Evolutionary conservation across 176 grass and related monocot genomes (phyloP).

Genomic region (Eleusine indica): DNA sequence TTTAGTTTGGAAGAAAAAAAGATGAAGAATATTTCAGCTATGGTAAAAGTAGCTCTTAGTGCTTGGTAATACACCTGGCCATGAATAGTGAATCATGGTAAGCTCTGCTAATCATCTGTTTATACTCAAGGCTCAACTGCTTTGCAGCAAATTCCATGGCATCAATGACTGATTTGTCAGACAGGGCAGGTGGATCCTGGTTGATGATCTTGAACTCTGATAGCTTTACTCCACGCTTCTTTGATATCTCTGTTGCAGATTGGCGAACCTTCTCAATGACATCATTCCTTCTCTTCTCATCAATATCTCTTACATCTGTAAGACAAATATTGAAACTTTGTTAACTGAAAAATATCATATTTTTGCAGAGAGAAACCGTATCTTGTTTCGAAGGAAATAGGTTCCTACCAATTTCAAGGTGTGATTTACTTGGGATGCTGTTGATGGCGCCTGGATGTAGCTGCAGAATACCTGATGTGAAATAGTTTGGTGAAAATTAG

Average conservation of each 20-base stretch:
- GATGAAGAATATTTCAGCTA: neutral
- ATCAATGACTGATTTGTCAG: constrained; percentile 68
- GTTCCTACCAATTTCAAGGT: constrained; percentile 87
- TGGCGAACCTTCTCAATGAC: constrained; percentile 75
- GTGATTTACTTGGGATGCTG: constrained; percentile 98
- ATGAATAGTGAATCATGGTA: constrained; percentile 99
- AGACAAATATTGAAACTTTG: constrained; percentile 28
- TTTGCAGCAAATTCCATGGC: constrained; percentile 68
- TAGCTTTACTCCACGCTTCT: constrained; percentile 60
- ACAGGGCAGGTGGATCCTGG: constrained; percentile 84
- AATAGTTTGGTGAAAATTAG: constrained; percentile 35
- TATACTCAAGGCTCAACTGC: constrained; percentile 69
- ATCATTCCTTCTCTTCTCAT: constrained; percentile 81
- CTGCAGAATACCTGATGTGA: constrained; percentile 79
- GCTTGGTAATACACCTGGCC: constrained; percentile 62
- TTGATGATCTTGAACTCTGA: constrained; percentile 90
- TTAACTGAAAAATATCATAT: neutral
- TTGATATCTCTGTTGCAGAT: constrained; percentile 71
- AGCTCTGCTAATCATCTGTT: constrained; percentile 94
- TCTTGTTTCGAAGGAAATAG: constrained; percentile 20
- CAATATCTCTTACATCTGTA: constrained; percentile 81
- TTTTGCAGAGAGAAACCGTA: constrained; percentile 2
- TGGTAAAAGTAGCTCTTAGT: neutral
- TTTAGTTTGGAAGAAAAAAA: constrained; percentile 12
- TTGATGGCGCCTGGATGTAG: constrained; percentile 96